Percentiles rank a stretch among this genome's conserved stretches.
Evolutionary conservation across 2,329 filamentous ascomycete genomes (phyloP).

Genomic region (Fusarium mundagurra): DNA sequence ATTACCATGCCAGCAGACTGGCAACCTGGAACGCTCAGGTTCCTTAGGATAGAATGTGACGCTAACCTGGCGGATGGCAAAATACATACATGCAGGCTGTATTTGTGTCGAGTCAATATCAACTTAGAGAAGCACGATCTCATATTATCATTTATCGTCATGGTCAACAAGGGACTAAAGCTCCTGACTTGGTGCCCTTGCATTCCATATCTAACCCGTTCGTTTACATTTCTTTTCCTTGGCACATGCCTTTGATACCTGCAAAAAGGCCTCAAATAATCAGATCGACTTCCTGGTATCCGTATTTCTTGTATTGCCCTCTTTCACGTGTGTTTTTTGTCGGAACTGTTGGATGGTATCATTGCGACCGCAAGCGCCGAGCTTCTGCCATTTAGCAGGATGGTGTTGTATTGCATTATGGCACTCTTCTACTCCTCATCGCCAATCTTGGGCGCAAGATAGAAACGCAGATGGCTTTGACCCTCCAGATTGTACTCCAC

Average conservation of each 20-base stretch:
- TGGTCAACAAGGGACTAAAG: not conserved
- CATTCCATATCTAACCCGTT: constrained; percentile 12
- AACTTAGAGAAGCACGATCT: not conserved
- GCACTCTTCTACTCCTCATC: constrained; percentile 49
- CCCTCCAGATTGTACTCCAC: constrained; percentile 89
- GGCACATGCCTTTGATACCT: constrained; percentile 1
- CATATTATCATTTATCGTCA: constrained; percentile 36
- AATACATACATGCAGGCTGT: not conserved
- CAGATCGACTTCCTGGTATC: constrained; percentile 25
- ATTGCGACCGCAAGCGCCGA: constrained; percentile 26
- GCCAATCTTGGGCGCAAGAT: constrained; percentile 82
- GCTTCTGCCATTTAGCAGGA: constrained; percentile 27
- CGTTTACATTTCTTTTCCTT: constrained; percentile 13
- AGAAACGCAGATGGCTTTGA: constrained; percentile 95
- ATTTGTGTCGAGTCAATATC: not conserved
- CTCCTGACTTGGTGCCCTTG: not conserved
- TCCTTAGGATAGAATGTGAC: not conserved
- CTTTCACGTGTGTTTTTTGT: constrained; percentile 3
- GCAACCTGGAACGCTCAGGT: not conserved
- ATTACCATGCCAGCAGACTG: not conserved
- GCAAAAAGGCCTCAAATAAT: constrained; percentile 1
- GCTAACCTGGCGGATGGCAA: not conserved
- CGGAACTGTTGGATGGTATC: constrained; percentile 25
- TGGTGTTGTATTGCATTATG: constrained; percentile 22
- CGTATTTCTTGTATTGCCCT: constrained; percentile 24